Evolutionary conservation across 345 rosid species (phyloP).

Genomic region (Hevea brasiliensis): DNA sequence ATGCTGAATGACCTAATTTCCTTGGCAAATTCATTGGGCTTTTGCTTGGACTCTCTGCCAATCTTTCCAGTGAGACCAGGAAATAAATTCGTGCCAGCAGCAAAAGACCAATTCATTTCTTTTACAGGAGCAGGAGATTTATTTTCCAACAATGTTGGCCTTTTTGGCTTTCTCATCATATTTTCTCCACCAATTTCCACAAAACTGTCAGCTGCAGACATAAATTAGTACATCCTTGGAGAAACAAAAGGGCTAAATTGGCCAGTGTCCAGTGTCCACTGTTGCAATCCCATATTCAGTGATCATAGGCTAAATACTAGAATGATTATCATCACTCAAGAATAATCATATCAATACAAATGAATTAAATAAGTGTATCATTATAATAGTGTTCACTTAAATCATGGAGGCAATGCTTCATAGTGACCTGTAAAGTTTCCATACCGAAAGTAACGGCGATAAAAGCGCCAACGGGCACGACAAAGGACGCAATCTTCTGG

Average conservation of each 20-base stretch:
- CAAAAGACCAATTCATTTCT: slow-evolving; percentile 75
- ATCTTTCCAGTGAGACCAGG: slow-evolving; percentile 63
- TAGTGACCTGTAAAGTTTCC: slow-evolving; percentile 18
- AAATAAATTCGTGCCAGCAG: slow-evolving; percentile 70
- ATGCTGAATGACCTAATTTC: slow-evolving; percentile 69
- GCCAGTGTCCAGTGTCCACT: neutral
- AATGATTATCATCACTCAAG: neutral
- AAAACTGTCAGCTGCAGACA: slow-evolving; percentile 90
- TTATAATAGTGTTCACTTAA: neutral
- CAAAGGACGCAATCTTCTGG: slow-evolving; percentile 58
- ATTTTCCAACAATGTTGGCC: slow-evolving; percentile 39
- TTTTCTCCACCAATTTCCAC: slow-evolving; percentile 81
- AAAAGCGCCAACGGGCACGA: slow-evolving; percentile 59
- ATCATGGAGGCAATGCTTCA: neutral
- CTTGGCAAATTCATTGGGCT: slow-evolving; percentile 78
- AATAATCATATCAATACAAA: neutral
- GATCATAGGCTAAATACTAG: neutral
- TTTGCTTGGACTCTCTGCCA: slow-evolving; percentile 71
- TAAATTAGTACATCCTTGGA: slow-evolving; percentile 48
- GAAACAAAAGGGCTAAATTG: slow-evolving; percentile 1
- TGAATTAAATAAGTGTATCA: neutral
- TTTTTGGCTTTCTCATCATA: slow-evolving; percentile 52
- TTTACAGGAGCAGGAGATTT: slow-evolving; percentile 47
- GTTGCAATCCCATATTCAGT: neutral
- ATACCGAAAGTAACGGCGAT: slow-evolving; percentile 69